Evolutionary conservation across 176 grass and related monocot genomes (phyloP), one percentile per base, ranked within the genome.

Genomic region (Elaeis guineensis): DNA sequence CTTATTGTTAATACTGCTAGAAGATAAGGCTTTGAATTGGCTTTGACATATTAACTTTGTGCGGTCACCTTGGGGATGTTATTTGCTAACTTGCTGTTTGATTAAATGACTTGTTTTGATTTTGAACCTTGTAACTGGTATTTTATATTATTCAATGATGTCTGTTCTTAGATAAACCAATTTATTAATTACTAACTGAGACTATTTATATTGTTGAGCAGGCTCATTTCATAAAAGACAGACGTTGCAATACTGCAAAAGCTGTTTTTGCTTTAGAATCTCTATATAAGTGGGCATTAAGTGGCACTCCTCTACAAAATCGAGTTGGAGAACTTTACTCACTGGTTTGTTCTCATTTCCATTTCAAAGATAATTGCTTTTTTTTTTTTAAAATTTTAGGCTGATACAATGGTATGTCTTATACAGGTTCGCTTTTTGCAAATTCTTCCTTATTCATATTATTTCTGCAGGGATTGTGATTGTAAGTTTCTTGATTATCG

Each of bases 311-410:
- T 18, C 72, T 97, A 58, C 87, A 97, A 67, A 97, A 97, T 67
- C 80, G 93, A 69, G 84, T 97, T 70, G 93, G 93, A 83, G 93
- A 97, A 71, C 87, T 97, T 69, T 97, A 97, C 70, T 97, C 93
- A 0, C 76, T 97, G 82, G 93, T 97, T 49, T 76, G 78, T 75
- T 32, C 32, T 71, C 73, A 22, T 56, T 12, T 50, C 19, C 21
- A 63, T 19, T 18, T 24, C 65, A 69, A 62, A 25, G 55, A 60
- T 16, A 25, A 72, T 7, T 28, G 57, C 9, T 55, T 62, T 69
- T 61, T 69, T 61, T 44, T n/a, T n/a, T n/a, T n/a, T n/a, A n/a
- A n/a, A n/a, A 89, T 55, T 24, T 69, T 21, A 65, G 61, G 51
- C 49, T 12, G 71, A 74, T 19, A 58, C 69, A 72, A 20, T 67